Evolutionary conservation across 352 stramenopile genomes (phyloP), one percentile per base, ranked within the genome.

Genomic region (Phytophthora niederhauseri): DNA sequence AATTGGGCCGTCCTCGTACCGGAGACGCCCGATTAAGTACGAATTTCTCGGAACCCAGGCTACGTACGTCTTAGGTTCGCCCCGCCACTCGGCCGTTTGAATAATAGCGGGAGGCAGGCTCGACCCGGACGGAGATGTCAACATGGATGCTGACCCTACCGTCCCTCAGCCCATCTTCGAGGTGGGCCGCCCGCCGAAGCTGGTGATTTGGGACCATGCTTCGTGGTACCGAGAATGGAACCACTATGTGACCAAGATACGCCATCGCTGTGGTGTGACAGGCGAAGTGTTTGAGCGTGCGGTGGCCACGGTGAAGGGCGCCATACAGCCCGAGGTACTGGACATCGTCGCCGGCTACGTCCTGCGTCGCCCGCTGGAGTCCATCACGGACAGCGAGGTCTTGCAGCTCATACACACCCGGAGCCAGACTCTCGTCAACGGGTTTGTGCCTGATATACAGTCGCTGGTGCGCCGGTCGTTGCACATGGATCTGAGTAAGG

Each of bases 161-260:
- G 41, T 48, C 41, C 41, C 41, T 17, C 41, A 48, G 17, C 41
- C 43, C 43, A 50, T 50, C 43, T 50, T 50, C n/a, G 43, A 50
- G 6, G 43, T 50, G 17, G 43, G 26, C 0, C 6, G 43, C 9
- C 43, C 43, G n/a, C 43, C 43, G 0, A 50, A 50, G 43, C 4
- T 50, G 43, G 17, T 50, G 43, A 50, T 17, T 6, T 50, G 43
- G 43, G 12, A 50, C 9, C 43, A 50, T 26, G n/a, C n/a, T 4
- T 50, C 43, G n/a, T 50, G 43, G 43, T 50, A 50, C 43, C n/a
- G 43, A 50, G 43, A 50, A 12, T 46, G 38, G 14, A 46, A 46
- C 38, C 38, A 46, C 38, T 46, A 46, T 50, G 43, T 50, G 43
- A 50, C 43, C 43, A 24, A 50, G 43, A 50, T 50, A 24, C 43